Percentiles rank a stretch among this genome's conserved stretches.
Conservation (phyloP, 129 eudicot genomes). For the Lonicera japonica region DNA sequence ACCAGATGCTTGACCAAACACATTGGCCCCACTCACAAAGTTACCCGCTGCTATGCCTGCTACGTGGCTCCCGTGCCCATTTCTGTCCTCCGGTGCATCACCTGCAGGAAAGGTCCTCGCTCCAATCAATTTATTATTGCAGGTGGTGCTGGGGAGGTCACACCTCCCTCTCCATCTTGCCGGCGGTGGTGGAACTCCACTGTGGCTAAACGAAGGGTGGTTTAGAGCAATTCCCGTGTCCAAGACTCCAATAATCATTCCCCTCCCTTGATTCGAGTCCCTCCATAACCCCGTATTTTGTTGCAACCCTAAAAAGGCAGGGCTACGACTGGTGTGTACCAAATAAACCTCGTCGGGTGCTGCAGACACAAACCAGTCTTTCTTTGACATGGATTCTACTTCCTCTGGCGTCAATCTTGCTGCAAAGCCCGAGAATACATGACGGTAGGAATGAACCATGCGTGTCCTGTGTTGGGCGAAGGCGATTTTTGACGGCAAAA, state of each 20-base stretch:
- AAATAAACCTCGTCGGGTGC: constrained; percentile 20
- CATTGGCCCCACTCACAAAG: too few species aligned
- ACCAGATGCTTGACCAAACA: too few species aligned
- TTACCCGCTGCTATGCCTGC: too few species aligned
- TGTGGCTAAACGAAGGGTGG: constrained; percentile 30
- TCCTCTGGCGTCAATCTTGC: constrained; percentile 25
- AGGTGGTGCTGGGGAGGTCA: too few species aligned
- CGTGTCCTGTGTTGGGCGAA: constrained; percentile 12
- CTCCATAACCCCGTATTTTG: constrained; percentile 20
- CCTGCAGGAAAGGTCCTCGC: not conserved
- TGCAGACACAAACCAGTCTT: constrained; percentile 34
- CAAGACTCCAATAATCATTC: constrained; percentile 27
- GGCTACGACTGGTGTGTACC: constrained; percentile 42
- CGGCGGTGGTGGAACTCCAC: constrained; percentile 33
- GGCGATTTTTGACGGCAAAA: constrained; percentile 8
- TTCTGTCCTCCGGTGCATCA: not conserved
- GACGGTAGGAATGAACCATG: constrained; percentile 23
- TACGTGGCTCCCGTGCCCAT: not conserved
- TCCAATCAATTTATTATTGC: not conserved
- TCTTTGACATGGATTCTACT: constrained; percentile 18
- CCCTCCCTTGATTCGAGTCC: constrained; percentile 36
- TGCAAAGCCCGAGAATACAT: constrained; percentile 36
- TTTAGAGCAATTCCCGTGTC: constrained; percentile 35
- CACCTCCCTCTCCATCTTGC: constrained; percentile 38
- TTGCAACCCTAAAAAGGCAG: constrained; percentile 35